Conservation (phyloP, 345 rosid species). For the Pistacia integerrima region DNA sequence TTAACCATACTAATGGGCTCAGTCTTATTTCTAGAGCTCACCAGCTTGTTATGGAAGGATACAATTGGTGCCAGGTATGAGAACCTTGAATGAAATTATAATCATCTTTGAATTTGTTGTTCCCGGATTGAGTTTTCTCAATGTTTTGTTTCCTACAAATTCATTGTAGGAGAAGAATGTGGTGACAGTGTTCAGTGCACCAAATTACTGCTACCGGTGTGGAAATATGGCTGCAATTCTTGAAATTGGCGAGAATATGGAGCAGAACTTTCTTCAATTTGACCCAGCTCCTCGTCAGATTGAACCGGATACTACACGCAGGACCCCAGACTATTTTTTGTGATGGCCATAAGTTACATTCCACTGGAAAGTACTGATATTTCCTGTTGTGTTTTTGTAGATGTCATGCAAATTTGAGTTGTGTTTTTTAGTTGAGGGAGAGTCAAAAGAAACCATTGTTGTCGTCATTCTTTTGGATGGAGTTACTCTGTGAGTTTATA, state of each 20-base stretch:
- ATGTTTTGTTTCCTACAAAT: neutral
- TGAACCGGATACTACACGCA: slow-evolving; percentile 77
- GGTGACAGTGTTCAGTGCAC: slow-evolving; percentile 84
- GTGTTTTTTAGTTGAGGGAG: slow-evolving; percentile 28
- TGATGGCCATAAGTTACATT: slow-evolving; percentile 32
- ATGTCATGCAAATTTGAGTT: slow-evolving; percentile 34
- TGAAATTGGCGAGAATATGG: slow-evolving; percentile 85
- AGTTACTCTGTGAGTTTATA: slow-evolving; percentile 30
- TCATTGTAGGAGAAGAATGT: slow-evolving; percentile 66
- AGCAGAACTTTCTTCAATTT: slow-evolving; percentile 78
- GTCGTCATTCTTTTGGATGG: slow-evolving; percentile 37
- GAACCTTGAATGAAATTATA: slow-evolving; percentile 1
- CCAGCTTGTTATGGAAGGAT: slow-evolving; percentile 93
- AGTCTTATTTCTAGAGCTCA: slow-evolving; percentile 82
- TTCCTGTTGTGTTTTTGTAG: slow-evolving; percentile 45
- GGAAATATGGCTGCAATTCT: slow-evolving; percentile 91
- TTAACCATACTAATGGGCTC: slow-evolving; percentile 81
- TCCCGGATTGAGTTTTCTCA: neutral
- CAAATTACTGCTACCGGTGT: slow-evolving; percentile 79
- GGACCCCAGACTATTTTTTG: slow-evolving; percentile 89
- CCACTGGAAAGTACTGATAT: slow-evolving; percentile 19
- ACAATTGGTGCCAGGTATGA: slow-evolving; percentile 81
- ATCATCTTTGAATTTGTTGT: neutral
- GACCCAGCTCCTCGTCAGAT: slow-evolving; percentile 92
- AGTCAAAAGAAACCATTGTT: slow-evolving; percentile 27